Base-by-base conservation (phyloP, 176 grass and related monocot genomes). In the Triticum monococcum region DNA sequence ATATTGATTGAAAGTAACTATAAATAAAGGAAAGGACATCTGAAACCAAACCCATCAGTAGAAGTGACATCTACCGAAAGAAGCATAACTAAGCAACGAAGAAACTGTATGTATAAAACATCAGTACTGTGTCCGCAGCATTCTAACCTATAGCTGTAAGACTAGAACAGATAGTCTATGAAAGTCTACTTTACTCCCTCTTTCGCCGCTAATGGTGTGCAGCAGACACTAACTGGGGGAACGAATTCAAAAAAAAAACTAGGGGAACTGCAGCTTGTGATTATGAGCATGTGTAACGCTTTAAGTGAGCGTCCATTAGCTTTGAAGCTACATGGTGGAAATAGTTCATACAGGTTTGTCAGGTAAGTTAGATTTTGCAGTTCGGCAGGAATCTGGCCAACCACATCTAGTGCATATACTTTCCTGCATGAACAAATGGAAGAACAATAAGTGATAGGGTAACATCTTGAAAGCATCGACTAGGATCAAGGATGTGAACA, bases 331-430 rank as follows among this genome's bases (percentile, higher is more conserved):
- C 7, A 61, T 3, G 57, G 7, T 61, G 20, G 22, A 61, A 23
- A 61, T 23, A 23, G 22, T 23, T 1, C 84, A 64, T 91, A 93
- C 94, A 96, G 75, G 33, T 84, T 25, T 45, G 3, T 45, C 22
- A 93, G 89, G 31, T 83, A 88, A 4, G 87, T 89, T 40, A 96
- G 66, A 68, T 88, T 86, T 68, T 91, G 86, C 12, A 93, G 87
- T 26, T 93, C 94, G 12, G 79, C 74, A 3, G 91, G 91, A 77
- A 96, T 89, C 40, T 26, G 75, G 52, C 94, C 91, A 5, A 68
- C 87, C 37, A 91, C 89, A 66, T 87, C 63, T 73, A 93, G 43
- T 0, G 73, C 78, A 17, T 69, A 81, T 5, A 91, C 89, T 57
- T 16, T 93, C 89, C 94, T 93, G 88, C 48, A 54, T 45, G 31